phyloP scores from a whole-genome alignment of 176 grass and related monocot species.

The Aegilops umbellulata region DNA sequence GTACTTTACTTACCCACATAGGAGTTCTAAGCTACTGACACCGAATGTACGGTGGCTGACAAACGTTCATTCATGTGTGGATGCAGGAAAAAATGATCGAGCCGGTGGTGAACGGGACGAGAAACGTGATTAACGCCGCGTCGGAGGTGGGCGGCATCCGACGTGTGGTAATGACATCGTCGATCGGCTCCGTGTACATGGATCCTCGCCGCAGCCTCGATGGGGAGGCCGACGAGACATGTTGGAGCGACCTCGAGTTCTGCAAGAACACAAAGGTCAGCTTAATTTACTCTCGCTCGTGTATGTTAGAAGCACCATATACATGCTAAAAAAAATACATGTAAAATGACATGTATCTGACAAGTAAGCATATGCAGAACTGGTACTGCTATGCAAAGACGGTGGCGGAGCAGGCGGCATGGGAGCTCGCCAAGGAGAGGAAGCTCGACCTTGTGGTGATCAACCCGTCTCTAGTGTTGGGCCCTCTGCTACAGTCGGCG shows the following conservation, averaged over 20 bases:
- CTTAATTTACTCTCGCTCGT: not conserved
- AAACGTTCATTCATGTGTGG: not conserved
- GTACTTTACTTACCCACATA: not conserved
- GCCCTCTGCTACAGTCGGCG: constrained; percentile 13
- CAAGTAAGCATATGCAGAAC: not conserved
- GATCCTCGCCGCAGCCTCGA: not conserved
- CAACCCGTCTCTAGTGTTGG: constrained; percentile 17
- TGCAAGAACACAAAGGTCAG: constrained; percentile 34
- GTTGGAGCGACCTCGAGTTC: constrained; percentile 46
- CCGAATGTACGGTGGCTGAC: not conserved
- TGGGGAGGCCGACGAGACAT: constrained; percentile 39
- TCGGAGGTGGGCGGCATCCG: constrained; percentile 12
- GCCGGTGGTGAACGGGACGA: constrained; percentile 31
- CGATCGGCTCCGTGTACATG: constrained; percentile 41
- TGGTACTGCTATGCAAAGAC: constrained; percentile 33
- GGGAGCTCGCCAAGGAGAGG: not conserved
- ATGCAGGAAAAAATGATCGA: constrained; percentile 38
- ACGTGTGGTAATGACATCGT: constrained; percentile 42
- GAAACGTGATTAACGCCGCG: constrained; percentile 24
- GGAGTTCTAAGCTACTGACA: not conserved
- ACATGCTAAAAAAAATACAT: not conserved
- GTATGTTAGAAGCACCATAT: not conserved
- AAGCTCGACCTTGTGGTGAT: not conserved
- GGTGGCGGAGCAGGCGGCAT: constrained; percentile 1
- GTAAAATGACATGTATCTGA: not conserved